Evolutionary conservation across 2,329 filamentous ascomycete genomes (phyloP).

Genomic region (Hymenoscyphus fraxineus): DNA sequence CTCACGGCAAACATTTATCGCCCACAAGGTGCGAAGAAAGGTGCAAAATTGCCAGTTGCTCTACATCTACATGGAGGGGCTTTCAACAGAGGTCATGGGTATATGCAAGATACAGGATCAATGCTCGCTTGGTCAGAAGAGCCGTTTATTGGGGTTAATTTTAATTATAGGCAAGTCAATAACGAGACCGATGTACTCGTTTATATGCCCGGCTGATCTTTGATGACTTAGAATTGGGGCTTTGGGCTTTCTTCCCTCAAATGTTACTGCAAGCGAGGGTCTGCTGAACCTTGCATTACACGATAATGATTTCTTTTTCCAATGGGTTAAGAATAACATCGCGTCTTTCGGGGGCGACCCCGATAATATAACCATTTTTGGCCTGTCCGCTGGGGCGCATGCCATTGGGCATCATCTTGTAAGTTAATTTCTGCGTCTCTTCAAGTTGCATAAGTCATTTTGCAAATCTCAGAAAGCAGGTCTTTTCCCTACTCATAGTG

Average conservation of each 20-base stretch:
- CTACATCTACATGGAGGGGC: conserved; percentile 61
- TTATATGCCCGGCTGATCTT: not conserved
- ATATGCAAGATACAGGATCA: conserved; percentile 56
- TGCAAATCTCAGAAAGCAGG: no score
- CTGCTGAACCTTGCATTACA: conserved; percentile 60
- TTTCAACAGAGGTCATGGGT: conserved; percentile 44
- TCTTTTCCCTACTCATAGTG: no score
- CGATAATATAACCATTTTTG: conserved; percentile 55
- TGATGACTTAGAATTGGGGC: conserved; percentile 49
- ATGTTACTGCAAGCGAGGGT: conserved; percentile 47
- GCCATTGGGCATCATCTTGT: conserved; percentile 38
- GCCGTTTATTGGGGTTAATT: conserved; percentile 54
- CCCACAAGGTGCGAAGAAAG: conserved; percentile 24
- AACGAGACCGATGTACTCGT: not conserved
- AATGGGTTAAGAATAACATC: conserved; percentile 58
- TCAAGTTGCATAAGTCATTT: no score
- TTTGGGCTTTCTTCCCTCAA: conserved; percentile 63
- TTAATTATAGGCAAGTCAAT: conserved; percentile 46
- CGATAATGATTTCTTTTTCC: conserved; percentile 55
- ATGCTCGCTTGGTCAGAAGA: conserved; percentile 54
- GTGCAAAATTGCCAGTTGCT: conserved; percentile 42
- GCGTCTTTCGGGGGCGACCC: conserved; percentile 55
- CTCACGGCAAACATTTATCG: conserved; percentile 48
- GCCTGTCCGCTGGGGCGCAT: conserved; percentile 57
- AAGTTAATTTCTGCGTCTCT: not conserved